phyloP scores from a whole-genome alignment of 495 filamentous ascomycete genomes.

The Annulohypoxylon moriforme region DNA sequence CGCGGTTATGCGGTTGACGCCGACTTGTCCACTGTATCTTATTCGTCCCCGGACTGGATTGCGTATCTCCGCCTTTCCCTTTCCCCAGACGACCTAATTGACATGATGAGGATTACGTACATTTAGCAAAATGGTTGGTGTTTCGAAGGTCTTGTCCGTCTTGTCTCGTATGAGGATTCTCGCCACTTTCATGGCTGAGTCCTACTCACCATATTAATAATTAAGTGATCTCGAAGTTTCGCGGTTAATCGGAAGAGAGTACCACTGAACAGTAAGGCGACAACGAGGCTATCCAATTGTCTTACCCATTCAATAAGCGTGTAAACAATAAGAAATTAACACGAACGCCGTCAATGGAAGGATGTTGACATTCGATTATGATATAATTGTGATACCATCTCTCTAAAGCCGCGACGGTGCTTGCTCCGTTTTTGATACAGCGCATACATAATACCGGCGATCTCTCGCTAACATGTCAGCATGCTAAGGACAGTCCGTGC shows the following conservation, averaged over 20 bases:
- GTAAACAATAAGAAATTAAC: conserved; percentile 10
- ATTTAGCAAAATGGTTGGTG: not conserved
- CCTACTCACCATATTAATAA: not conserved
- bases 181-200: not conserved
- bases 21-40: not conserved
- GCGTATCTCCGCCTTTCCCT: not conserved
- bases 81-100: conserved; percentile 15
- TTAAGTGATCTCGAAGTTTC: not conserved
- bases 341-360: not conserved
- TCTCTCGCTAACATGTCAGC: conserved; percentile 8
- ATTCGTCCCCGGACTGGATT: conserved; percentile 3
- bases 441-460: conserved; percentile 5
- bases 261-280: conserved; percentile 1
- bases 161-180: conserved; percentile 2
- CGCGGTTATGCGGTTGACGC: conserved; percentile 9
- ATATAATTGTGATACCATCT: conserved; percentile 21
- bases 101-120: conserved; percentile 24
- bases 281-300: conserved; percentile 16
- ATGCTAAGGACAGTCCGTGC: not conserved
- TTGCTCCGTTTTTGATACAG: conserved; percentile 13
- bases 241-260: not conserved
- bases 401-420: not conserved
- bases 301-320: not conserved
- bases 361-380: conserved; percentile 3
- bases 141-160: not conserved